Percentiles rank a stretch among this genome's conserved stretches.
Conservation (phyloP, 78 protist genomes). For the Ministeria vibrans region DNA sequence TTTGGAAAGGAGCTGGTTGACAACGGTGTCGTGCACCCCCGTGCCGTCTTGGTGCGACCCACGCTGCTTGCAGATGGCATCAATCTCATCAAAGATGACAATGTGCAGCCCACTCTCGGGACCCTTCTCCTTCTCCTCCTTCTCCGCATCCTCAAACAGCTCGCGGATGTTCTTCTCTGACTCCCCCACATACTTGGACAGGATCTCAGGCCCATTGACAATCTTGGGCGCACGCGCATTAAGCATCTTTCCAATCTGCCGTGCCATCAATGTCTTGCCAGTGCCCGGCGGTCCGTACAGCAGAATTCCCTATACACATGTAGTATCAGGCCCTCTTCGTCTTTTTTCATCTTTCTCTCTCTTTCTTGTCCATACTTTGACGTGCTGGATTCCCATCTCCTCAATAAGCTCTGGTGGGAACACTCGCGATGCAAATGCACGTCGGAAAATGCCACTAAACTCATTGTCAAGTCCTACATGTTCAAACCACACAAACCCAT, state of each 20-base stretch:
- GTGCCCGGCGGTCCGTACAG: conserved; percentile 98
- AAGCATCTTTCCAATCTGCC: conserved; percentile 97
- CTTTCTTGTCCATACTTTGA: conserved; percentile 58
- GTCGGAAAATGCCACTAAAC: conserved; percentile 86
- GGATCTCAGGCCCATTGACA: conserved; percentile 85
- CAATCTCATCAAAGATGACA: conserved; percentile 97
- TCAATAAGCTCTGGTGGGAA: conserved; percentile 79
- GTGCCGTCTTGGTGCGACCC: conserved; percentile 65
- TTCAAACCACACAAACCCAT: too few relatives aligned
- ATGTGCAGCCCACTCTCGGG: conserved; percentile 91
- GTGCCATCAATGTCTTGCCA: conserved; percentile 98
- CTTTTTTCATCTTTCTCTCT: too few relatives aligned
- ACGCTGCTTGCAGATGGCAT: conserved; percentile 92
- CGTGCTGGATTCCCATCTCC: conserved; percentile 91
- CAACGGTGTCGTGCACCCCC: conserved; percentile 92
- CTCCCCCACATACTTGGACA: conserved; percentile 92
- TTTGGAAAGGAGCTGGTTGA: conserved; percentile 95
- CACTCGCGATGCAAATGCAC: conserved; percentile 96
- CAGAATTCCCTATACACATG: conserved; percentile 52
- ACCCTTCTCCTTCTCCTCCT: conserved; percentile 66
- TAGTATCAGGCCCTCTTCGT: too few relatives aligned
- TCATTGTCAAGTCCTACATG: conserved; percentile 88
- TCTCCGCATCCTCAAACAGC: conserved; percentile 85
- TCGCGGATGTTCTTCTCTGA: conserved; percentile 94
- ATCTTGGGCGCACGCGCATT: conserved; percentile 89